Evolutionary conservation across 2,329 filamentous ascomycete genomes (phyloP), one percentile per base, ranked within the genome.

Genomic region (Aspergillus pseudotamarii): DNA sequence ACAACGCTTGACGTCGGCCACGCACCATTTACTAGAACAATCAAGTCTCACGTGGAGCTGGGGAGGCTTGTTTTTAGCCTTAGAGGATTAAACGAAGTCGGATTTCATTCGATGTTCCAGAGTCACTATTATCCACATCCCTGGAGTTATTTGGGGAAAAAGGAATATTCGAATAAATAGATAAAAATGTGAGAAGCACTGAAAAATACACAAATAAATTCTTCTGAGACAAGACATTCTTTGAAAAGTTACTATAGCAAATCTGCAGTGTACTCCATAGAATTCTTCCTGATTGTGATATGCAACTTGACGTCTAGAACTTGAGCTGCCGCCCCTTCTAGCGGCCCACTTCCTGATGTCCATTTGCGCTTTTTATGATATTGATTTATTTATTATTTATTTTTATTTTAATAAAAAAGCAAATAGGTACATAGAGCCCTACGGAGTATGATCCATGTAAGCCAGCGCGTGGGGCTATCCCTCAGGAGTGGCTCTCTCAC

Each of bases 41-140:
- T 21, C 50, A 51, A 55, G 61, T 36, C 54, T 64, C 63, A 63
- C 63, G 63, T 63, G 63, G 53, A 36, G 34, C 34, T 36, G 34
- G 14, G 1, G 34, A 43, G 45, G 53, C 58, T 59, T 59, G 46
- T 57, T 55, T 56, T 19, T 62, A 50, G 50, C 50, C 34, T n/a
- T 38, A 19, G 34, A 55, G 58, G 59, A 41, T 54, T 36, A 38
- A 54, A 58, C 28, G 32, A 32, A 14, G n/a, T 55, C 21, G 14
- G n/a, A 38, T 55, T 55, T 32, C 11, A 55, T 55, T 55, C 51
- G 51, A 55, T 55, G 32, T 16, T 10, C 21, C 51, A 23, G 23
- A 45, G 8, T 38, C 3, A 5, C 6, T 6, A 26, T 21, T 38
- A 23, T 50, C 38, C 26, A 46, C 36, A 34, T 34, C 34, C 53